These are phyloP conservation scores for Obba rivulosa DNA, from an alignment of 768 basidiomycete species.

Conservation along the genomic window DNA sequence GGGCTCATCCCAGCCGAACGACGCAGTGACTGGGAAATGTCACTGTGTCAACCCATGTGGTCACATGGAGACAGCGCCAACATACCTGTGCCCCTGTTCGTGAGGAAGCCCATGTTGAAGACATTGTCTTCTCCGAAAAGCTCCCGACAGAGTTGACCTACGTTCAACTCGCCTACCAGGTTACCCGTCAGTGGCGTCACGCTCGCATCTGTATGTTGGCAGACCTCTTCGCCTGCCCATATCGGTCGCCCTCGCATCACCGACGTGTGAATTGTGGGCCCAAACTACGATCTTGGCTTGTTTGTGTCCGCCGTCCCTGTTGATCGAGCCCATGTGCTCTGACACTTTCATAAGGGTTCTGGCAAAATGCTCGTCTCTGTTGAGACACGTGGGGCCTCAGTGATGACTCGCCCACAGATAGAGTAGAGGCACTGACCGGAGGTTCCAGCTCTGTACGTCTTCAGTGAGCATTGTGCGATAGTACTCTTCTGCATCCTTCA, in stretches of 20 bases:
- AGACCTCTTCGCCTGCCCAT: conserved; percentile 21
- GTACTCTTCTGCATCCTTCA: conserved; percentile 26
- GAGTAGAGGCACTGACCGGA: conserved; percentile 10
- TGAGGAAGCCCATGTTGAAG: conserved; percentile 24
- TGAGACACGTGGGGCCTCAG: not conserved
- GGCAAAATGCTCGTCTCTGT: conserved; percentile 21
- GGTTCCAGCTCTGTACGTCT: conserved; percentile 23
- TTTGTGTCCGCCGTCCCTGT: conserved; percentile 1
- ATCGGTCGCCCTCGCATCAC: conserved; percentile 24
- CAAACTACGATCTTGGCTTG: conserved; percentile 23
- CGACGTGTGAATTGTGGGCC: conserved; percentile 28
- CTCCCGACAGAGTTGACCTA: conserved; percentile 25
- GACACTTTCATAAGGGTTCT: conserved; percentile 12
- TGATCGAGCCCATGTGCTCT: conserved; percentile 9
- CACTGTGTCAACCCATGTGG: too few species aligned
- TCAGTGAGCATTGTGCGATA: conserved; percentile 24
- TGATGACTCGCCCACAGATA: not conserved
- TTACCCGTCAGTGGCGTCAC: not conserved
- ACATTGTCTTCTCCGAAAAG: conserved; percentile 21
- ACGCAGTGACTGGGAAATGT: conserved; percentile 17
- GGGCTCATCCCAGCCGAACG: conserved; percentile 23
- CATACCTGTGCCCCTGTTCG: conserved; percentile 21
- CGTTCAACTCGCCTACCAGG: conserved; percentile 20
- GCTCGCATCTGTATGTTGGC: not conserved
- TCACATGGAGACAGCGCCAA: not conserved